A percentile compares a stretch with the other conserved stretches of the same genome.
Conservation (phyloP, 2,329 filamentous ascomycete species). For the Fusarium euwallaceae region DNA sequence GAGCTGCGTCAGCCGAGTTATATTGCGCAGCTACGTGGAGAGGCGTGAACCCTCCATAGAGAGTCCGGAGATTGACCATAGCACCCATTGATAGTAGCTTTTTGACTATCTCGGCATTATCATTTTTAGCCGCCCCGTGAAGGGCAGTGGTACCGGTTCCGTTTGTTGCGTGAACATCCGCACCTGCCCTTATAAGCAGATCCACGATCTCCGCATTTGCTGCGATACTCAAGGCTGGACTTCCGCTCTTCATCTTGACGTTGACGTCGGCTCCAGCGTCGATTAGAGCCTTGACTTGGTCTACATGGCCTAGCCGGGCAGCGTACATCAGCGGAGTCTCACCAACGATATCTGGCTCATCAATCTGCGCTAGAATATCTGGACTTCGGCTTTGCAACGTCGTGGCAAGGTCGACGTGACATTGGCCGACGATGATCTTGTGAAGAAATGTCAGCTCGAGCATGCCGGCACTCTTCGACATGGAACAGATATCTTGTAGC, state of each 20-base stretch:
- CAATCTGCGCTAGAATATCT: not conserved
- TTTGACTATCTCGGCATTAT: not conserved
- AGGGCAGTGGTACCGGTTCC: fast-evolving
- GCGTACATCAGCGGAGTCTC: not conserved
- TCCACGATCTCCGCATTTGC: not conserved
- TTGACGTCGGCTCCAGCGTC: not conserved
- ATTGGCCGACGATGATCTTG: not conserved
- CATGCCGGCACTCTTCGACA: not conserved
- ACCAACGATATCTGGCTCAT: not conserved
- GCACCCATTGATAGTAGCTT: not conserved
- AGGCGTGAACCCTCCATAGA: fast-evolving
- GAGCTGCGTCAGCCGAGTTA: not conserved
- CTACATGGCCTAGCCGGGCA: not conserved
- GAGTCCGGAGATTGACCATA: not conserved
- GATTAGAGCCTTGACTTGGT: not conserved
- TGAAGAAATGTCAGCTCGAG: not conserved
- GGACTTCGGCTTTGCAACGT: not conserved
- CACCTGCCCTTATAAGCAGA: not conserved
- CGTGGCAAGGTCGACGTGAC: not conserved
- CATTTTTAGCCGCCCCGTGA: fast-evolving
- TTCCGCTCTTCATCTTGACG: not conserved
- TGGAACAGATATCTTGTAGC: not conserved
- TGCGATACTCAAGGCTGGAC: not conserved
- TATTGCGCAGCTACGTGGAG: not conserved
- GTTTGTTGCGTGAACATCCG: not conserved